phyloP scores from a whole-genome alignment of 192 early-diverging fungal species.

The Jimgerdemannia lactiflua region DNA sequence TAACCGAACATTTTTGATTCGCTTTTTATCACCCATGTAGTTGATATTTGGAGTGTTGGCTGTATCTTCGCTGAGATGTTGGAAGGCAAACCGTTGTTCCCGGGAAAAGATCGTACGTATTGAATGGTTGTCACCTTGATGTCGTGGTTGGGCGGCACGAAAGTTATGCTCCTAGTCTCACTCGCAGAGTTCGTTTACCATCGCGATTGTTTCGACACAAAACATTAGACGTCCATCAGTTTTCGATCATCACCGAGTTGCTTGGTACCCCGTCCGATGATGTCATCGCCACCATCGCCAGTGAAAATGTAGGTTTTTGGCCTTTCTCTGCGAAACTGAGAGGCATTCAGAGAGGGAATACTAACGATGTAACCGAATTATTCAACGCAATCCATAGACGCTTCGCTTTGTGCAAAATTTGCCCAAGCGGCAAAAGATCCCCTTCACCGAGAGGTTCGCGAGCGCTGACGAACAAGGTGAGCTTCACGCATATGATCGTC shows the following conservation, averaged over 20 bases:
- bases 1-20: no score
- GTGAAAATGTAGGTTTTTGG: slow-evolving; percentile 70
- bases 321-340: not conserved
- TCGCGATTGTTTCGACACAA: not conserved
- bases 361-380: no score
- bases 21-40: slow-evolving; percentile 23
- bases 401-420: slow-evolving; percentile 88
- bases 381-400: slow-evolving; percentile 50
- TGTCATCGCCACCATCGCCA: slow-evolving; percentile 89
- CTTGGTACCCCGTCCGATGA: slow-evolving; percentile 92
- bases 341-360: not conserved
- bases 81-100: slow-evolving; percentile 93
- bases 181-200: slow-evolving; percentile 6
- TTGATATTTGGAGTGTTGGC: slow-evolving; percentile 94
- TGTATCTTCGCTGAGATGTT: slow-evolving; percentile 98
- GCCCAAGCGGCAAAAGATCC: slow-evolving; percentile 74
- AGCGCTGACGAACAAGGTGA: slow-evolving; percentile 58
- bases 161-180: not conserved
- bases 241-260: slow-evolving; percentile 91
- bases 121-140: not conserved
- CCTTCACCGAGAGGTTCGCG: slow-evolving; percentile 81
- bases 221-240: slow-evolving; percentile 83
- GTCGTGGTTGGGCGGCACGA: slow-evolving; percentile 2
- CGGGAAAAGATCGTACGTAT: slow-evolving; percentile 86
- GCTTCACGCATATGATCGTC: not conserved